Conservation (phyloP, 2,329 filamentous ascomycete species). For the Paracorniculantispora psalliotae region DNA sequence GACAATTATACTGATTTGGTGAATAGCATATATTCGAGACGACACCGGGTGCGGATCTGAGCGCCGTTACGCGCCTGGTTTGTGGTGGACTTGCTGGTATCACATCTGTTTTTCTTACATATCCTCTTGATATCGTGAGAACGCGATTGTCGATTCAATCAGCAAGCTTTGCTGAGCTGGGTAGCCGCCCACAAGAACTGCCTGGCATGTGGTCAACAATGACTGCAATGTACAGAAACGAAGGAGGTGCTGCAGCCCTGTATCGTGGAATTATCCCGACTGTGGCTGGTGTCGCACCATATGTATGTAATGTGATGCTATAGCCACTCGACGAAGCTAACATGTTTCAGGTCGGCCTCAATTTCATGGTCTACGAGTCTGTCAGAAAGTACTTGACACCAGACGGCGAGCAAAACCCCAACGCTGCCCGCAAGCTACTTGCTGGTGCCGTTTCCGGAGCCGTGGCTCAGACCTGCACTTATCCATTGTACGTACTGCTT, state of each 20-base stretch:
- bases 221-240: slow-evolving; percentile 78
- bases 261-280: slow-evolving; percentile 94
- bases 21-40: slow-evolving; percentile 67
- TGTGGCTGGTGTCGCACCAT: slow-evolving; percentile 90
- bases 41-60: slow-evolving; percentile 67
- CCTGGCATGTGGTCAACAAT: slow-evolving; percentile 92
- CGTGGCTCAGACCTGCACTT: slow-evolving; percentile 95
- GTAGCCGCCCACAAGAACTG: slow-evolving; percentile 58
- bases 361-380: slow-evolving; percentile 98
- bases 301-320: slow-evolving; percentile 48
- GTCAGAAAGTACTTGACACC: slow-evolving; percentile 79
- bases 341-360: slow-evolving; percentile 71
- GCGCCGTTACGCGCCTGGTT: slow-evolving; percentile 69
- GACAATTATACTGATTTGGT: slow-evolving; percentile 11
- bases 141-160: slow-evolving; percentile 95
- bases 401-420: slow-evolving; percentile 81
- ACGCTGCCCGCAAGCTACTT: slow-evolving; percentile 71
- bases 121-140: slow-evolving; percentile 94
- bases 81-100: slow-evolving; percentile 91
- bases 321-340: slow-evolving; percentile 15
- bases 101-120: slow-evolving; percentile 91
- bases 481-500: slow-evolving; percentile 77
- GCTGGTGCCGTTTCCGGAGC: slow-evolving; percentile 94
- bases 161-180: slow-evolving; percentile 82
- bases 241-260: slow-evolving; percentile 80